phyloP scores from a whole-genome alignment of 305 asterid species.

The Fraxinus angustifolia region DNA sequence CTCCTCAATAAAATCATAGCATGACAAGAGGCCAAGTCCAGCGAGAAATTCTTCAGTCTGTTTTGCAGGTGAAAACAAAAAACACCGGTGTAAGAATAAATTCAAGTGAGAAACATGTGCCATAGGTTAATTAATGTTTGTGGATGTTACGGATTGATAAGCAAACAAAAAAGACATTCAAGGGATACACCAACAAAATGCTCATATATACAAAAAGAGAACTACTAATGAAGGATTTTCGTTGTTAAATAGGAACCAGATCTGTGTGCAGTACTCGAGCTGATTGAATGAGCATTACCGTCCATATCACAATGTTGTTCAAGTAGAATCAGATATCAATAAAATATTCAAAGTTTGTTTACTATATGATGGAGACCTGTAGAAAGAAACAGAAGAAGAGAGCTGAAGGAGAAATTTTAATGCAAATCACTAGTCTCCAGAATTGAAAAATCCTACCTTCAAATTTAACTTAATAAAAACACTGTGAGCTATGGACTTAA shows the following conservation, averaged over 20 bases:
- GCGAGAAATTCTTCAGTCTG: conserved; percentile 90
- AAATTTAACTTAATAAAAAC: neutral
- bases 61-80: conserved; percentile 30
- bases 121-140: neutral
- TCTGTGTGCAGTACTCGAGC: neutral
- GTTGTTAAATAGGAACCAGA: neutral
- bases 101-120: conserved; percentile 14
- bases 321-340: neutral
- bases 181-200: neutral
- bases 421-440: neutral
- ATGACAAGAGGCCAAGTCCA: conserved; percentile 62
- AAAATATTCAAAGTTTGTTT: neutral
- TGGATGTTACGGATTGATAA: neutral
- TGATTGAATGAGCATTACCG: neutral
- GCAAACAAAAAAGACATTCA: neutral
- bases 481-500: neutral
- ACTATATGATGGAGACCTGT: neutral
- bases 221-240: neutral
- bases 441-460: neutral
- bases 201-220: neutral
- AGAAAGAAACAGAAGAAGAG: neutral
- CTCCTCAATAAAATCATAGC: conserved; percentile 71
- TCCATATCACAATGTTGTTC: neutral
- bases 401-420: neutral
- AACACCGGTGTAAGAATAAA: conserved; percentile 19